A percentile compares a stretch with the other conserved stretches of the same genome.
These are phyloP conservation scores for Mortierella sp. DNA, from an alignment of 371 early-diverging fungal species.

Conservation along the genomic window DNA sequence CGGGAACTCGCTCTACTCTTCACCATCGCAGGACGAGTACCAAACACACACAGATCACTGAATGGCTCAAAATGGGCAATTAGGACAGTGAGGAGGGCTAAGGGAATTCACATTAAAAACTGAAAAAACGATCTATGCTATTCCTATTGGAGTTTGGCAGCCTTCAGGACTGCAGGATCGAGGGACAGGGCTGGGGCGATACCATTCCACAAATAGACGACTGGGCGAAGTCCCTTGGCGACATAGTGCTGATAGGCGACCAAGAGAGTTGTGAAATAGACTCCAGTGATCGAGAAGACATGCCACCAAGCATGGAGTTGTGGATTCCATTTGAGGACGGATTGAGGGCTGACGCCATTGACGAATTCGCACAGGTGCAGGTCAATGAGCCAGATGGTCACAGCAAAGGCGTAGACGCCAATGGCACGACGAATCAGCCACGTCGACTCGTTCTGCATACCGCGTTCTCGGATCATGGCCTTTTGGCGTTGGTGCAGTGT, in stretches of 20 bases:
- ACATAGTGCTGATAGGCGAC: slow-evolving; percentile 47
- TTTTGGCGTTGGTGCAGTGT: slow-evolving; percentile 29
- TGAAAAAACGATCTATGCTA: neutral
- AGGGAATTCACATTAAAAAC: no score
- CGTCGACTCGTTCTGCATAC: slow-evolving; percentile 12
- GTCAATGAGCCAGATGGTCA: slow-evolving; percentile 46
- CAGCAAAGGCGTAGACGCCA: slow-evolving; percentile 37
- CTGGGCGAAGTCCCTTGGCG: slow-evolving; percentile 29
- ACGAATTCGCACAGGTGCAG: slow-evolving; percentile 47
- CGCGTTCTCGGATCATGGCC: slow-evolving; percentile 1
- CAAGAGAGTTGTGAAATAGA: slow-evolving; percentile 43
- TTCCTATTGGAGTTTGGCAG: slow-evolving; percentile 12
- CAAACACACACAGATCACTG: slow-evolving; percentile 14
- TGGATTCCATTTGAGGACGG: slow-evolving; percentile 46
- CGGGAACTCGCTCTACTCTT: slow-evolving; percentile 40
- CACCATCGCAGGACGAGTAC: slow-evolving; percentile 35
- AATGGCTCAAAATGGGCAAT: neutral
- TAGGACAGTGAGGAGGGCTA: neutral
- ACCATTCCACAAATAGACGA: slow-evolving; percentile 43
- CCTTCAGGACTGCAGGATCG: slow-evolving; percentile 3
- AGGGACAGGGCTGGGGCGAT: slow-evolving; percentile 38
- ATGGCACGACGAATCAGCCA: slow-evolving; percentile 46
- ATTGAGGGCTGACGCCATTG: slow-evolving; percentile 46
- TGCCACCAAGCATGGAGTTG: slow-evolving; percentile 54
- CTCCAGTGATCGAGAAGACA: slow-evolving; percentile 39